These are phyloP conservation scores for Aphanocladium album DNA, from an alignment of 2,329 filamentous ascomycete species.

Conservation along the genomic window DNA sequence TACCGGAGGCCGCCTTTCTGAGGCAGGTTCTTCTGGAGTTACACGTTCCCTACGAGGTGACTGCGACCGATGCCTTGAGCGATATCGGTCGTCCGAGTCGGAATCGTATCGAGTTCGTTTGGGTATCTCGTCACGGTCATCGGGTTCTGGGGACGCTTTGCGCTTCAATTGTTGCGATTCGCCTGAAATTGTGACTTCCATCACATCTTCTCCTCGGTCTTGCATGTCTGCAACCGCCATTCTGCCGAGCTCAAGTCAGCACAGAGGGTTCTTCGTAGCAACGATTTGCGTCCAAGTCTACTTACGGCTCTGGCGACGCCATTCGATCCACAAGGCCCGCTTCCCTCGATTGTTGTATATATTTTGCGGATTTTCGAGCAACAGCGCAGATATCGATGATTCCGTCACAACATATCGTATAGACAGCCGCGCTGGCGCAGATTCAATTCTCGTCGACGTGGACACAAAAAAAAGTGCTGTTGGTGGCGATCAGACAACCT, in stretches of 20 bases:
- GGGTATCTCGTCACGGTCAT: constrained; percentile 16
- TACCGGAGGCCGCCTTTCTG: neutral
- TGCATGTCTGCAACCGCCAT: neutral
- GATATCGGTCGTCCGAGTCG: neutral
- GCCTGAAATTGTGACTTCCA: neutral
- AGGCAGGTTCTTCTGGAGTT: neutral
- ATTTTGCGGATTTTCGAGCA: neutral
- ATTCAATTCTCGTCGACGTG: neutral
- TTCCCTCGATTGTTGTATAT: neutral
- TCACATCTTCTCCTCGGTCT: neutral
- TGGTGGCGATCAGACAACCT: neutral
- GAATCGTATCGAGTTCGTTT: constrained; percentile 23
- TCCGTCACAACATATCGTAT: neutral
- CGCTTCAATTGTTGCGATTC: constrained; percentile 22
- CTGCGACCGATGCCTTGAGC: constrained; percentile 9
- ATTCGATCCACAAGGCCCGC: neutral
- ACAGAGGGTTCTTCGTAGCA: neutral
- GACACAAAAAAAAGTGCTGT: neutral
- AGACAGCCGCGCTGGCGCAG: neutral
- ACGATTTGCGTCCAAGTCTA: neutral
- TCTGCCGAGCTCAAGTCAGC: neutral
- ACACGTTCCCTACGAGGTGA: neutral
- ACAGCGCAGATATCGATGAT: neutral
- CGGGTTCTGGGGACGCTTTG: constrained; percentile 22
- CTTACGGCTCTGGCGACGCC: constrained; percentile 4